Evolutionary conservation across 2,329 filamentous ascomycete genomes (phyloP).

Genomic region (Teratosphaeria viscida): DNA sequence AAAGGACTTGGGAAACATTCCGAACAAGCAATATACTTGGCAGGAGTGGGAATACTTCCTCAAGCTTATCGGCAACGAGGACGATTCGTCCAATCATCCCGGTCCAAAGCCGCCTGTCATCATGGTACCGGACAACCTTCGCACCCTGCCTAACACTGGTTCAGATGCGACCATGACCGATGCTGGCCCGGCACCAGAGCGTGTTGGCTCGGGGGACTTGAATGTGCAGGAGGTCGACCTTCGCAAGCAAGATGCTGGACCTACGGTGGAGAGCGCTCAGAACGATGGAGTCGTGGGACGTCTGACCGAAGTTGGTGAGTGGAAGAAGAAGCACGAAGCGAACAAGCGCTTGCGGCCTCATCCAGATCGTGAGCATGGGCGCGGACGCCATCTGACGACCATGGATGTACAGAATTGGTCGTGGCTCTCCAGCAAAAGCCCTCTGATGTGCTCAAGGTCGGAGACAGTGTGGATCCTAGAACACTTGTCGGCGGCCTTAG

Average conservation of each 20-base stretch:
- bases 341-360: constrained; percentile 7
- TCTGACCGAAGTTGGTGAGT: constrained; percentile 5
- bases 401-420: constrained; percentile 46
- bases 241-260: background rate
- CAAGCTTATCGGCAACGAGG: constrained; percentile 36
- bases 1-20: constrained; percentile 30
- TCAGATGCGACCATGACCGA: constrained; percentile 2
- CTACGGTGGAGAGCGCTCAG: background rate
- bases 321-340: constrained; percentile 6
- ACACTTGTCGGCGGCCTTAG: constrained; percentile 48
- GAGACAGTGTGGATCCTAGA: constrained; percentile 68
- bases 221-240: background rate
- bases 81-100: constrained; percentile 22
- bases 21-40: constrained; percentile 28
- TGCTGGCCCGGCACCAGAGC: background rate
- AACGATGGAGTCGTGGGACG: constrained; percentile 15
- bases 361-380: constrained; percentile 8
- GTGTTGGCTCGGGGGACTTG: background rate
- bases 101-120: constrained; percentile 18
- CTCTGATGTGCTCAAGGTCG: constrained; percentile 56
- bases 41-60: constrained; percentile 40
- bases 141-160: constrained; percentile 7
- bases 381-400: constrained; percentile 8
- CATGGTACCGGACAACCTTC: constrained; percentile 9
- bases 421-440: constrained; percentile 60